Evolutionary conservation across 2,329 filamentous ascomycete species (phyloP), one percentile per base, ranked within the genome.

Genomic region (Paramyrothecium sp.): DNA sequence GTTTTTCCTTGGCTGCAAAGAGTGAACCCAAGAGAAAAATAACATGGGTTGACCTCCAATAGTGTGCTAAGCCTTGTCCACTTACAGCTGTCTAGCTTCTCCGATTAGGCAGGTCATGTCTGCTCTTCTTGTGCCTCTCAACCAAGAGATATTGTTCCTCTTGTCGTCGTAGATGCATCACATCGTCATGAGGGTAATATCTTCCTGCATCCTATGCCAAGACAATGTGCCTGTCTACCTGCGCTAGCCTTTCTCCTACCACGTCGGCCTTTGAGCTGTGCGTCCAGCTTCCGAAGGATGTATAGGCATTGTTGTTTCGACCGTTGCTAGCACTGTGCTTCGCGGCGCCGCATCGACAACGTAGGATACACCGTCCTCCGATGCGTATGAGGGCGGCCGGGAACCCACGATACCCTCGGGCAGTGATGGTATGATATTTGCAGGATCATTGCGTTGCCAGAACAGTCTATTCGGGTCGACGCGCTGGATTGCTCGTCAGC

Each of bases 381-480:
- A 91, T 3, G 82, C 78, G 69, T 95, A 95, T 4, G 88, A 91
- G 2, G 91, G 91, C 4, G 91, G 91, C 1, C 90, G 80, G 12
- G 62, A 69, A 56, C 69, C 69, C 44, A 61, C 62, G n/a, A 61
- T 63, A 34, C 65, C 67, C 50, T 60, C 68, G 53, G 63, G 57
- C 23, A 60, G 64, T 21, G 61, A 56, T 5, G 65, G 57, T 26
- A 63, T 54, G 20, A 68, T 53, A 13, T 65, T 60, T 3, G 70
- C 69, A 3, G 71, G 68, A 20, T 81, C 77, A 62, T 87, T 89
- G 41, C 89, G 84, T 71, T 89, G 87, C 91, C 91, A 96, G 69
- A 90, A 92, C 23, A 96, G 79, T 16, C 91, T 79, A 67, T 94
- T 85, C 1, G 92, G 92, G 66, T 96, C 89, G 33, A 92, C 89